Evolutionary conservation across 73 alveolate species (phyloP).

Genomic region (Stentor roeselii): DNA sequence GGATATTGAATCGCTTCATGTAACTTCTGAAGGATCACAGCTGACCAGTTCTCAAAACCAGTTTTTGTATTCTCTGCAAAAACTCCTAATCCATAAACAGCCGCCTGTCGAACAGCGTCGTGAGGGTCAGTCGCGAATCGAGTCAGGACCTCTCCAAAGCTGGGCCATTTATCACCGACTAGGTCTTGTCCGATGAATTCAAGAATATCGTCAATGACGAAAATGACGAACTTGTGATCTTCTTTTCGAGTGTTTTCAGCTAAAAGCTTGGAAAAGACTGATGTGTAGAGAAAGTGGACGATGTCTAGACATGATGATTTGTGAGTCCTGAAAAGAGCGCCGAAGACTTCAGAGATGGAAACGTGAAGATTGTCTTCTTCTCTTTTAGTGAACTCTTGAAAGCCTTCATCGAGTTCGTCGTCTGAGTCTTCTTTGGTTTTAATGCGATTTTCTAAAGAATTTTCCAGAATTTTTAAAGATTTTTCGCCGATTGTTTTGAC

Average conservation of each 20-base stretch:
- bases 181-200: constrained; percentile 86
- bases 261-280: constrained; percentile 49
- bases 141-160: constrained; percentile 63
- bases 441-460: neutral
- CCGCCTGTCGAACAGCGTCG: constrained; percentile 90
- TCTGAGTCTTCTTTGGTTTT: constrained; percentile 21
- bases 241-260: constrained; percentile 36
- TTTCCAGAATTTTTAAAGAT: constrained; percentile 40
- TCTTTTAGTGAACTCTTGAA: constrained; percentile 17
- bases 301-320: constrained; percentile 26
- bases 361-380: constrained; percentile 77
- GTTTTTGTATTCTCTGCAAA: constrained; percentile 56
- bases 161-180: constrained; percentile 57
- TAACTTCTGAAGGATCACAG: constrained; percentile 39
- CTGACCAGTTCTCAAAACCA: constrained; percentile 36
- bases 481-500: constrained; percentile 45
- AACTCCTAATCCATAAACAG: constrained; percentile 96
- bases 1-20: constrained; percentile 50
- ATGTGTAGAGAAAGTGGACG: constrained; percentile 27
- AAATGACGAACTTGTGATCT: constrained; percentile 87
- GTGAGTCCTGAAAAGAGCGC: constrained; percentile 83
- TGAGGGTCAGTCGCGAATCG: constrained; percentile 60
- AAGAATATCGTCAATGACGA: constrained; percentile 92
- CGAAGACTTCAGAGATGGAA: constrained; percentile 75
- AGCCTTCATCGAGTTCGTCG: constrained; percentile 18